These are phyloP conservation scores for Datura wrightii DNA, from an alignment of 257 asterid species.

Conservation along the genomic window DNA sequence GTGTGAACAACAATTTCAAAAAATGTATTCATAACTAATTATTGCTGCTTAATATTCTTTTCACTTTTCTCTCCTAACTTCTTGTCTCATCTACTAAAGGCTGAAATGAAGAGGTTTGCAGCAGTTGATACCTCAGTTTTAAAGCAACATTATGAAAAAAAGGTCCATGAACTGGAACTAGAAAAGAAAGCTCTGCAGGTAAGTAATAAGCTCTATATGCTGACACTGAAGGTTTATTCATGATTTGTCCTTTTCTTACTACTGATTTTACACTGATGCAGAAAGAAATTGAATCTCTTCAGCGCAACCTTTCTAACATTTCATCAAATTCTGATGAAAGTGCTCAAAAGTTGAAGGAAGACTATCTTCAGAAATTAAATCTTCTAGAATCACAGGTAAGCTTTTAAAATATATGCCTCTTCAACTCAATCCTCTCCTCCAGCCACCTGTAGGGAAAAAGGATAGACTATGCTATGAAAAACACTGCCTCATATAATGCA, in stretches of 20 bases:
- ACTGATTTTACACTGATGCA: constrained; percentile 41
- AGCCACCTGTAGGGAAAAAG: background rate
- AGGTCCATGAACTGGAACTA: constrained; percentile 84
- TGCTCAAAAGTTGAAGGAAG: constrained; percentile 92
- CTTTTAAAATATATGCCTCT: background rate
- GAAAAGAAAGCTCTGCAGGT: constrained; percentile 86
- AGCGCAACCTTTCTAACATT: constrained; percentile 68
- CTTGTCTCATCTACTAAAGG: constrained; percentile 50
- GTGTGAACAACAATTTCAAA: constrained; percentile 2
- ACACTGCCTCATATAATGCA: constrained; percentile 34
- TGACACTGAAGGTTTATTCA: background rate
- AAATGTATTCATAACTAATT: background rate
- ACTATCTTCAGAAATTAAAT: constrained; percentile 93
- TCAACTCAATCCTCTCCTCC: constrained; percentile 8
- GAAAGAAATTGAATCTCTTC: constrained; percentile 91
- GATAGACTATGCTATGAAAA: background rate
- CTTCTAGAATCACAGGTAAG: constrained; percentile 87
- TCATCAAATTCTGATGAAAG: constrained; percentile 81
- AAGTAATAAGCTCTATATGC: constrained; percentile 41
- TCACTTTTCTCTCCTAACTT: constrained; percentile 27
- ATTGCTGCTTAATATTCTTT: constrained; percentile 22
- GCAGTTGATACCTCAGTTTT: constrained; percentile 74
- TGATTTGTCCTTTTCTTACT: constrained; percentile 30
- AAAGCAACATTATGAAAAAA: constrained; percentile 91
- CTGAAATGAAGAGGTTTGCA: constrained; percentile 84